A percentile compares a stretch with the other conserved stretches of the same genome.
phyloP scores from a whole-genome alignment of 106 monocot genomes.

The Cymbidium sinense region DNA sequence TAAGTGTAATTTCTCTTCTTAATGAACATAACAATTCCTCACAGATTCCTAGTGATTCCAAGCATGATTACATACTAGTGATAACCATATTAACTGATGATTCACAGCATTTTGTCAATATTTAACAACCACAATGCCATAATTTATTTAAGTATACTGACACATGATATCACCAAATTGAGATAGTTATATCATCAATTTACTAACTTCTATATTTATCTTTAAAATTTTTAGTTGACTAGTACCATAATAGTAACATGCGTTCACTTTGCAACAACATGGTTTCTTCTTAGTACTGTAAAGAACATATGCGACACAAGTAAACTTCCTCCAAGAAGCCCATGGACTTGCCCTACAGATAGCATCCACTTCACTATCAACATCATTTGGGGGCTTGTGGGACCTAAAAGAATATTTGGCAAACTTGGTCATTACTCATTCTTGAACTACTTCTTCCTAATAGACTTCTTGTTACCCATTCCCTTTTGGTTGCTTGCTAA shows the following conservation, averaged over 20 bases:
- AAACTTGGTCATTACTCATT: slow-evolving; percentile 28
- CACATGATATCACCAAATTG: neutral
- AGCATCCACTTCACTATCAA: slow-evolving; percentile 57
- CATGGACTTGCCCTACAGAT: slow-evolving; percentile 90
- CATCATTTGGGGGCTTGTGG: slow-evolving; percentile 92
- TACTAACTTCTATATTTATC: neutral
- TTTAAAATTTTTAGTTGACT: slow-evolving; percentile 30
- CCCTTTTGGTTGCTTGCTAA: slow-evolving; percentile 56
- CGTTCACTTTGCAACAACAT: slow-evolving; percentile 59
- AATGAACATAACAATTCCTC: too few relatives aligned
- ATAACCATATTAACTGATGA: too few relatives aligned
- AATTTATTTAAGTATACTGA: too few relatives aligned
- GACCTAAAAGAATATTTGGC: slow-evolving; percentile 72
- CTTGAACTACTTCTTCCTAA: slow-evolving; percentile 60
- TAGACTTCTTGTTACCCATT: slow-evolving; percentile 53
- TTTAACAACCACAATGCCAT: neutral
- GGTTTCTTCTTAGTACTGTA: slow-evolving; percentile 60
- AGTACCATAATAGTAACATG: slow-evolving; percentile 49
- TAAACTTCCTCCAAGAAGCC: slow-evolving; percentile 50
- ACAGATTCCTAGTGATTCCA: too few relatives aligned
- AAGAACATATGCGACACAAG: slow-evolving; percentile 60
- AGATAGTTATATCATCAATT: neutral
- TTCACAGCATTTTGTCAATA: too few relatives aligned
- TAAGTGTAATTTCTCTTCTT: too few relatives aligned
- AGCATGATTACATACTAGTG: too few relatives aligned